These are phyloP conservation scores for Lachnellula arida DNA, from an alignment of 2,329 filamentous ascomycete genomes.

Conservation along the genomic window DNA sequence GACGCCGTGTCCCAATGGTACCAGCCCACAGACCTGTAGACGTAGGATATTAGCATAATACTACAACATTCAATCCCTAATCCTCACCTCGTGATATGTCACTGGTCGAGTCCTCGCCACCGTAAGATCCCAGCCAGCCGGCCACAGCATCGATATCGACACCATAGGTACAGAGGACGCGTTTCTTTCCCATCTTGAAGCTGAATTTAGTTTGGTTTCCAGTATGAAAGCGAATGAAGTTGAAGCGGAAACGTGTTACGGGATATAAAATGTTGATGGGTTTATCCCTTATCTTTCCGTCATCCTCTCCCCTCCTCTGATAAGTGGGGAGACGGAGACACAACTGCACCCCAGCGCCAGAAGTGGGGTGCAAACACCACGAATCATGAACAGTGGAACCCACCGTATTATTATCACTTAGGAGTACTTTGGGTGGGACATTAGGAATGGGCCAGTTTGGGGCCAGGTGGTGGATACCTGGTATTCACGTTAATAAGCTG, in stretches of 20 bases:
- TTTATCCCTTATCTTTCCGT: background rate
- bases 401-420: no score
- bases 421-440: no score
- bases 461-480: no score
- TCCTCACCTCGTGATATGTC: slow-evolving; percentile 63
- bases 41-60: background rate
- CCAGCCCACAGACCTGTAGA: slow-evolving; percentile 59
- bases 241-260: background rate
- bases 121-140: slow-evolving; percentile 72
- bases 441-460: no score
- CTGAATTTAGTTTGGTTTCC: background rate
- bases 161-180: slow-evolving; percentile 56
- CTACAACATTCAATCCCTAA: background rate
- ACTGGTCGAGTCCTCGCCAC: slow-evolving; percentile 65
- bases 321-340: background rate
- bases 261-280: background rate
- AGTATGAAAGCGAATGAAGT: background rate
- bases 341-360: no score
- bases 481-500: no score
- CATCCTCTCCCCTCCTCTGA: background rate
- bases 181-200: slow-evolving; percentile 41
- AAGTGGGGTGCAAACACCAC: no score
- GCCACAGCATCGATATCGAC: slow-evolving; percentile 74
- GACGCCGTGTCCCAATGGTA: slow-evolving; percentile 57
- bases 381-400: no score